These are phyloP conservation scores for Cyclotella baltica DNA, from an alignment of 108 stramenopile species.

Conservation along the genomic window DNA sequence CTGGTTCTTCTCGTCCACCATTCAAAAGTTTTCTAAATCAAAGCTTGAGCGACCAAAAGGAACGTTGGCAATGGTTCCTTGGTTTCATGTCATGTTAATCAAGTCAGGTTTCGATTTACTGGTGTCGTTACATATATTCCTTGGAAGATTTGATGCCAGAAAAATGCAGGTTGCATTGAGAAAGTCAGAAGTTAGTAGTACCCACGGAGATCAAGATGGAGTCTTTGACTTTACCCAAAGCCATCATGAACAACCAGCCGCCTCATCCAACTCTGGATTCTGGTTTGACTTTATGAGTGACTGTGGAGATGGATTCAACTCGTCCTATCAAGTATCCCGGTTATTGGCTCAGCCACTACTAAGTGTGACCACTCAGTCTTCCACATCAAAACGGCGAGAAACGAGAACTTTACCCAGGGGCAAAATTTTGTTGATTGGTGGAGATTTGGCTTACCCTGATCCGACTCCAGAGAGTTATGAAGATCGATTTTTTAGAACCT, in stretches of 20 bases:
- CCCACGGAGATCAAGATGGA: conserved; percentile 18
- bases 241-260: conserved; percentile 1
- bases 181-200: not conserved
- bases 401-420: conserved; percentile 55
- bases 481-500: conserved; percentile 65
- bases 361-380: conserved; percentile 29
- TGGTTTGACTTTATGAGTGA: conserved; percentile 78
- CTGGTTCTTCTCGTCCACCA: conserved; percentile 51
- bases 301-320: conserved; percentile 72
- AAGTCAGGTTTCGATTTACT: conserved; percentile 52
- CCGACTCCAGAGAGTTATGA: conserved; percentile 60
- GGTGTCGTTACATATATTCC: conserved; percentile 61
- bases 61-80: conserved; percentile 65
- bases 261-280: conserved; percentile 26
- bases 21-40: conserved; percentile 41
- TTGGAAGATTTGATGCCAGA: conserved; percentile 70
- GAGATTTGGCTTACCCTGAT: conserved; percentile 72
- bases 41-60: conserved; percentile 51
- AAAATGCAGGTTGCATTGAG: conserved; percentile 60
- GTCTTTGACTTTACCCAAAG: conserved; percentile 51
- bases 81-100: conserved; percentile 61
- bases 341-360: conserved; percentile 66
- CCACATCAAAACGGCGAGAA: conserved; percentile 9
- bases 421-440: conserved; percentile 65
- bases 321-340: conserved; percentile 66